Conservation (phyloP, 2,329 filamentous ascomycete genomes). For the Ceratocystis lukuohia region DNA sequence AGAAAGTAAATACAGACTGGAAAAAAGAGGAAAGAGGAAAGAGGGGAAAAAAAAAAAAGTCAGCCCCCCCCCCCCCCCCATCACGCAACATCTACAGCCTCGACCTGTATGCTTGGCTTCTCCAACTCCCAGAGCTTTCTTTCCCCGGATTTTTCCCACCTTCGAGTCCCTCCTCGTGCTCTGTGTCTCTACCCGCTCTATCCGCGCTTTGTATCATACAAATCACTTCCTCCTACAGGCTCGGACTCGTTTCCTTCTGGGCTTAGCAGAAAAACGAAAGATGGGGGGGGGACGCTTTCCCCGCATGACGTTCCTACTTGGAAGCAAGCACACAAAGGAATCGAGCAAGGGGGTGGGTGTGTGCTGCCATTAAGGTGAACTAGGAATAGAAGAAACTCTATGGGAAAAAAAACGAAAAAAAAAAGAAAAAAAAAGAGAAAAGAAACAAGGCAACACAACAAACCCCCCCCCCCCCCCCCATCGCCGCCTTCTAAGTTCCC, state of each 20-base stretch:
- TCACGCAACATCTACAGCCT: background rate
- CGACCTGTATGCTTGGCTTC: background rate
- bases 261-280: background rate
- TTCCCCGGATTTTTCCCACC: background rate
- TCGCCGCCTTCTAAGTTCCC: background rate
- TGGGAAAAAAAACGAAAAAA: background rate
- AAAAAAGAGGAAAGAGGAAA: too few relatives aligned
- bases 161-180: background rate
- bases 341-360: background rate
- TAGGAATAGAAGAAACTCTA: background rate
- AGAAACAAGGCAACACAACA: background rate
- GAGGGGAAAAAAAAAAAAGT: background rate
- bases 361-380: background rate
- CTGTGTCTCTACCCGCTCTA: background rate
- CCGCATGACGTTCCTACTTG: constrained; percentile 1
- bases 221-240: background rate
- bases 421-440: background rate
- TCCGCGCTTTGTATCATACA: background rate
- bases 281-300: background rate
- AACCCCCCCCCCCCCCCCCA: background rate
- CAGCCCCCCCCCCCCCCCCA: background rate
- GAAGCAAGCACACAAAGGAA: background rate
- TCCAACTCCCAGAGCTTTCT: background rate
- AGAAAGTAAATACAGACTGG: too few relatives aligned
- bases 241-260: background rate